Conservation (phyloP, 2,329 filamentous ascomycete species). For the Aspergillus sp. region DNA sequence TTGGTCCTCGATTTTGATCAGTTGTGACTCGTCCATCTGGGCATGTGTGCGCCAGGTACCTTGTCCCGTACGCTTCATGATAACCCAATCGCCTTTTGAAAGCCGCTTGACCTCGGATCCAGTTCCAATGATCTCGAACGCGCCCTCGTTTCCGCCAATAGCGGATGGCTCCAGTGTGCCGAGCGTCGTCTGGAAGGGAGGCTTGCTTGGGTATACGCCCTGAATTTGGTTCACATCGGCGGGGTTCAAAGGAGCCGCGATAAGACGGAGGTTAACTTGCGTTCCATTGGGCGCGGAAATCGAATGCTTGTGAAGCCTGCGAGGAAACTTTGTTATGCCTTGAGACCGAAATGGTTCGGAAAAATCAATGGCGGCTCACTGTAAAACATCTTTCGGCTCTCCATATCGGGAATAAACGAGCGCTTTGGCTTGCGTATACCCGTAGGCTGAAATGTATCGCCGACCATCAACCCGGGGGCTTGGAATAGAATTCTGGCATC, state of each 20-base stretch:
- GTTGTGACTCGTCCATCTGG: slow-evolving; percentile 58
- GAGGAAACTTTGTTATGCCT: background rate
- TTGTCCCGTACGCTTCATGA: slow-evolving; percentile 78
- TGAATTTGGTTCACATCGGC: slow-evolving; percentile 98
- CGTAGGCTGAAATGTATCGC: slow-evolving; percentile 47
- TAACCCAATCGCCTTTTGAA: slow-evolving; percentile 84
- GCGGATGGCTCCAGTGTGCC: slow-evolving; percentile 75
- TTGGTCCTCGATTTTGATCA: slow-evolving; percentile 70
- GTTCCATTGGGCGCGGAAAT: slow-evolving; percentile 56
- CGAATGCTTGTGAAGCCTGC: slow-evolving; percentile 49
- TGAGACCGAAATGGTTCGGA: background rate
- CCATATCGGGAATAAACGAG: slow-evolving; percentile 50
- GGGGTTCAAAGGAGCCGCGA: slow-evolving; percentile 91
- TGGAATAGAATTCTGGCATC: slow-evolving; percentile 12
- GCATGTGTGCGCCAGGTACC: slow-evolving; percentile 96
- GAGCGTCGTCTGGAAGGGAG: slow-evolving; percentile 71
- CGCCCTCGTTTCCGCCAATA: slow-evolving; percentile 71
- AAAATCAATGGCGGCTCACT: slow-evolving; percentile 25
- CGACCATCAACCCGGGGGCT: slow-evolving; percentile 22
- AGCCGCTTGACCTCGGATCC: slow-evolving; percentile 64
- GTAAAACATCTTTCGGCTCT: slow-evolving; percentile 49
- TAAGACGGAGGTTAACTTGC: slow-evolving; percentile 76
- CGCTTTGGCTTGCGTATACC: slow-evolving; percentile 51
- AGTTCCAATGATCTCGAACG: slow-evolving; percentile 79
- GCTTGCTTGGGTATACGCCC: slow-evolving; percentile 88